These are phyloP conservation scores for Leptographium flavum DNA, from an alignment of 2,329 filamentous ascomycete genomes.

Conservation along the genomic window DNA sequence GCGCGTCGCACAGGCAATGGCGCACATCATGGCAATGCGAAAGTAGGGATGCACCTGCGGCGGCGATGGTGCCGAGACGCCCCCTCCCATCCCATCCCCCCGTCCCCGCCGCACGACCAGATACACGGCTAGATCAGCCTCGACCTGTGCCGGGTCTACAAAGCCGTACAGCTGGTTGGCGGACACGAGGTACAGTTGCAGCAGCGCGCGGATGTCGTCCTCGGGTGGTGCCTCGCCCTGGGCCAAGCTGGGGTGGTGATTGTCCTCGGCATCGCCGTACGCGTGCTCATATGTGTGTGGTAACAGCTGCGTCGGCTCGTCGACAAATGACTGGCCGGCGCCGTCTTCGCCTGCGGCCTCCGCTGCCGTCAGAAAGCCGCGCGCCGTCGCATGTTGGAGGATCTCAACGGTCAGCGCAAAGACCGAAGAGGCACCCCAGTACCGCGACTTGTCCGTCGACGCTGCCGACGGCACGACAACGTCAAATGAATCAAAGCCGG, in stretches of 20 bases:
- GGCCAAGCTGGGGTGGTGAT: not conserved
- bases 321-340: not conserved
- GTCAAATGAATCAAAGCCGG: constrained; percentile 4
- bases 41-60: constrained; percentile 17
- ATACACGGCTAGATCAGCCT: constrained; percentile 12
- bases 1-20: constrained; percentile 16
- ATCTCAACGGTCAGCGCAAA: constrained; percentile 10
- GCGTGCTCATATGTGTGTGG: not conserved
- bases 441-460: constrained; percentile 3
- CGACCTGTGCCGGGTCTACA: constrained; percentile 13
- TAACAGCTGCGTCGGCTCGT: not conserved
- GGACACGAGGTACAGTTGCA: constrained; percentile 15
- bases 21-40: constrained; percentile 19
- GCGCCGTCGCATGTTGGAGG: constrained; percentile 6
- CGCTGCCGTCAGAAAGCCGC: not conserved
- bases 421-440: constrained; percentile 10
- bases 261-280: not conserved
- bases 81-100: not conserved
- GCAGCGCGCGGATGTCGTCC: constrained; percentile 9
- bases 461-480: constrained; percentile 6
- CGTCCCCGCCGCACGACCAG: constrained; percentile 8
- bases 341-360: not conserved
- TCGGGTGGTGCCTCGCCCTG: constrained; percentile 4
- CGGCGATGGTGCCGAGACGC: not conserved
- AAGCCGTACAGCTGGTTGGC: constrained; percentile 17